A percentile compares a stretch with the other conserved stretches of the same genome.
These are phyloP conservation scores for Suhomyces kunorum DNA, from an alignment of 1,139 yeast species.

Conservation along the genomic window DNA sequence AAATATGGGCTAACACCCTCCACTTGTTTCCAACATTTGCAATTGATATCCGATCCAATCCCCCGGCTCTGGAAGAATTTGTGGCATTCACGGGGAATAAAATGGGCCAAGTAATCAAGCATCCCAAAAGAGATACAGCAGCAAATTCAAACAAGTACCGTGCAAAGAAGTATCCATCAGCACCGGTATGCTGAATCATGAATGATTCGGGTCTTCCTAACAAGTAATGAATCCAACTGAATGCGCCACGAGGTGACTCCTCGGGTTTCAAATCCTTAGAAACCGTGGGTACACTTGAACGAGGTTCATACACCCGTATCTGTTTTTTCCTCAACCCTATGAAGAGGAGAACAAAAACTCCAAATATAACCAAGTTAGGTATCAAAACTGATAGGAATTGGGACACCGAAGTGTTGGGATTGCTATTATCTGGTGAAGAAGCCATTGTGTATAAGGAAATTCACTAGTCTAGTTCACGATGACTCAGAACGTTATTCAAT, in stretches of 20 bases:
- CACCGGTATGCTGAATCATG: conserved; percentile 75
- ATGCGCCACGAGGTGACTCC: conserved; percentile 55
- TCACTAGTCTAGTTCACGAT: neutral
- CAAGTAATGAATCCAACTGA: conserved; percentile 56
- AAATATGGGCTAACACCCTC: conserved; percentile 71
- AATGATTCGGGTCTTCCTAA: conserved; percentile 61
- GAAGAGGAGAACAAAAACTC: conserved; percentile 57
- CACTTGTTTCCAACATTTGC: conserved; percentile 60
- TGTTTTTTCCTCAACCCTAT: conserved; percentile 64
- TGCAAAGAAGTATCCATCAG: conserved; percentile 86
- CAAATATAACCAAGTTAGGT: conserved; percentile 51
- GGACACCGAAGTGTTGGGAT: conserved; percentile 34
- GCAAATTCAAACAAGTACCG: conserved; percentile 71
- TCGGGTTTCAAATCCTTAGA: conserved; percentile 51
- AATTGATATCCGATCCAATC: conserved; percentile 61
- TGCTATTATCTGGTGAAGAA: neutral
- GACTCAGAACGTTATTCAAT: neutral
- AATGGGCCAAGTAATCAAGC: conserved; percentile 70
- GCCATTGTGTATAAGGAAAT: neutral
- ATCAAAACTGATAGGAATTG: conserved; percentile 42
- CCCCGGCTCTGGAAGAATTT: conserved; percentile 56
- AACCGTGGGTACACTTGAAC: conserved; percentile 49
- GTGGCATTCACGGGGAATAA: conserved; percentile 87
- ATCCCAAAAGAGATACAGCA: conserved; percentile 60
- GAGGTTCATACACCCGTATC: conserved; percentile 79